Evolutionary conservation across 1,284 basidiomycete genomes (phyloP).

Genomic region (Microbotryum intermedium): DNA sequence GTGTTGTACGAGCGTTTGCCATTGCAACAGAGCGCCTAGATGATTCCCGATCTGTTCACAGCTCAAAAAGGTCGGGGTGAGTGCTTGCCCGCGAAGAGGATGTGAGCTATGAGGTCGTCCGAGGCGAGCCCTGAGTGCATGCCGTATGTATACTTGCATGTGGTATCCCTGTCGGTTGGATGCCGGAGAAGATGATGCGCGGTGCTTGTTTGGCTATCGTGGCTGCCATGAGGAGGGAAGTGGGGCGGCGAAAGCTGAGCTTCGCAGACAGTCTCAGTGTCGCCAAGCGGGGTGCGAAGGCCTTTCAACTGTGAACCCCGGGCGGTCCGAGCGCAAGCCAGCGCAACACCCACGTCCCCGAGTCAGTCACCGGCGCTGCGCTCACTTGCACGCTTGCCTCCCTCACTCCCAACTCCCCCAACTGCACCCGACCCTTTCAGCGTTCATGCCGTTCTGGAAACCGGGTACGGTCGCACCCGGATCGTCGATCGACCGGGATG

Average conservation of each 20-base stretch:
- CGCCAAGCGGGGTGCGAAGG: too few relatives aligned
- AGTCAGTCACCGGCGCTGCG: too few relatives aligned
- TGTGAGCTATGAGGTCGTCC: not conserved
- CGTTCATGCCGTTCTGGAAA: constrained; percentile 44
- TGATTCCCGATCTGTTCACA: constrained; percentile 74
- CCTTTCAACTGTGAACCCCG: too few relatives aligned
- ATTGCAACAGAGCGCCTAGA: constrained; percentile 78
- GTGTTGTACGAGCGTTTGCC: constrained; percentile 48
- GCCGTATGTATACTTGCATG: constrained; percentile 49
- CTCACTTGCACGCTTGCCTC: not conserved
- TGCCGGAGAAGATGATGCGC: constrained; percentile 62
- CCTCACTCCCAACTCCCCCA: not conserved
- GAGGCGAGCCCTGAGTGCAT: not conserved
- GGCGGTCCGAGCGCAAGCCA: too few relatives aligned
- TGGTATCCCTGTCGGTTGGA: constrained; percentile 74
- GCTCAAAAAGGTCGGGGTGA: not conserved
- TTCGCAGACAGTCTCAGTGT: not conserved
- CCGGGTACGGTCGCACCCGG: constrained; percentile 73
- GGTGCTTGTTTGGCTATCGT: not conserved
- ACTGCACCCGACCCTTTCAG: not conserved
- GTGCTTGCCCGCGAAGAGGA: not conserved
- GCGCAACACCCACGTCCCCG: too few relatives aligned
- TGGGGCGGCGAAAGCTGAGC: not conserved
- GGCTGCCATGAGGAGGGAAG: not conserved
- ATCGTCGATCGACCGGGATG: constrained; percentile 58